A percentile compares a stretch with the other conserved stretches of the same genome.
phyloP scores from a whole-genome alignment of 2,329 filamentous ascomycete species.

The Apiospora aurea region DNA sequence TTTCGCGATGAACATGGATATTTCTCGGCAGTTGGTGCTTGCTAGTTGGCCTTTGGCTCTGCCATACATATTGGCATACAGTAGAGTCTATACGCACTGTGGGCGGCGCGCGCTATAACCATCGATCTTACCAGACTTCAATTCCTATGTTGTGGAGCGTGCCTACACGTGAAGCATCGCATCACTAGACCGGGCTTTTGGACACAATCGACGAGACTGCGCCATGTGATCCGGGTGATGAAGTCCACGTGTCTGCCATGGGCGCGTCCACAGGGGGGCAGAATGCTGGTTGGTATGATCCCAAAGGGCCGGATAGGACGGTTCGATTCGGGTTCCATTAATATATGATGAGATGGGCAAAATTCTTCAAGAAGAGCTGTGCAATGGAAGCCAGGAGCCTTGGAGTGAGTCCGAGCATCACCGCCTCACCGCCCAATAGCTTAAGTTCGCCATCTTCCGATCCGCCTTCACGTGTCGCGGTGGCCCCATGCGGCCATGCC shows the following conservation, averaged over 20 bases:
- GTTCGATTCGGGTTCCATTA: neutral
- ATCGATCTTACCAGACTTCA: neutral
- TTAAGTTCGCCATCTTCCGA: neutral
- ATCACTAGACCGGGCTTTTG: neutral
- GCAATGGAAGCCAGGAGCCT: neutral
- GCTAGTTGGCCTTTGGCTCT: neutral
- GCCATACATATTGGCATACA: neutral
- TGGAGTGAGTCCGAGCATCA: too few species aligned
- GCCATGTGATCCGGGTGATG: neutral
- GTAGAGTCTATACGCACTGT: neutral
- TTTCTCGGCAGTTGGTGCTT: constrained; percentile 5
- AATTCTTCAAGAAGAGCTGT: neutral
- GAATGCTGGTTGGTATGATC: neutral
- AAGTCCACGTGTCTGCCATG: neutral
- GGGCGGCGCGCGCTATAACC: neutral
- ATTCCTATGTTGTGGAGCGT: neutral
- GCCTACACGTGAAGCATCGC: neutral
- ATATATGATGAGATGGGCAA: neutral
- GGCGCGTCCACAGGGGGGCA: neutral
- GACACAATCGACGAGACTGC: too few species aligned
- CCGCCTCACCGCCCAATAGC: neutral
- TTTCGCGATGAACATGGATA: neutral
- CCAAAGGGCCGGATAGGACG: neutral
- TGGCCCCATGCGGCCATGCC: neutral
- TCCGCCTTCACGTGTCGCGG: neutral